These are phyloP conservation scores for Grigorovia humatica DNA, from an alignment of 805 yeast genomes.

Conservation along the genomic window DNA sequence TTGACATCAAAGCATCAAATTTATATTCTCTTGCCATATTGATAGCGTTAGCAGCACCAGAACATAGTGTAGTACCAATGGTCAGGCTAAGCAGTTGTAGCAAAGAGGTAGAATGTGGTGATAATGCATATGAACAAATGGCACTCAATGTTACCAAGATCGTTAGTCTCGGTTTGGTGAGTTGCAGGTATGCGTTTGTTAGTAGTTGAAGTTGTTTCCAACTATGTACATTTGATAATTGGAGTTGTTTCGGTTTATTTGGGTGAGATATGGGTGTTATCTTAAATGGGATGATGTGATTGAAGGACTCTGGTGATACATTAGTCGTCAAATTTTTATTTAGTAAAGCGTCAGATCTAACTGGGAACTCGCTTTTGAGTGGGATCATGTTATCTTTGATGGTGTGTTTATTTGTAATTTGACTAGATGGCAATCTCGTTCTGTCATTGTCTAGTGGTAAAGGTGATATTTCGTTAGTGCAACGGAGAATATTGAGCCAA, in stretches of 20 bases:
- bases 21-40: slow-evolving; percentile 95
- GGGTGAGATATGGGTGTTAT: background rate
- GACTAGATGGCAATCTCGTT: background rate
- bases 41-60: slow-evolving; percentile 93
- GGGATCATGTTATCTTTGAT: background rate
- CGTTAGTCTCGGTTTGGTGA: slow-evolving; percentile 87
- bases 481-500: background rate
- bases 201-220: background rate
- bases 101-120: slow-evolving; percentile 73
- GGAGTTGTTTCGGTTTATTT: background rate
- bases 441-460: background rate
- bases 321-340: background rate
- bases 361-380: background rate
- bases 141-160: slow-evolving; percentile 82
- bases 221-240: background rate
- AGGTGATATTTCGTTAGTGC: background rate
- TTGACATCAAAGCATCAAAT: slow-evolving; percentile 74
- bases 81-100: slow-evolving; percentile 64
- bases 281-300: background rate
- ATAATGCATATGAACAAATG: slow-evolving; percentile 85
- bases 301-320: background rate
- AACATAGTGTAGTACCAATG: slow-evolving; percentile 74
- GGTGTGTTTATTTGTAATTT: background rate
- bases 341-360: background rate
- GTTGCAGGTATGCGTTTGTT: slow-evolving; percentile 45